Evolutionary conservation across 106 monocot genomes (phyloP), one percentile per base, ranked within the genome.

Genomic region (Ottelia alismoides): DNA sequence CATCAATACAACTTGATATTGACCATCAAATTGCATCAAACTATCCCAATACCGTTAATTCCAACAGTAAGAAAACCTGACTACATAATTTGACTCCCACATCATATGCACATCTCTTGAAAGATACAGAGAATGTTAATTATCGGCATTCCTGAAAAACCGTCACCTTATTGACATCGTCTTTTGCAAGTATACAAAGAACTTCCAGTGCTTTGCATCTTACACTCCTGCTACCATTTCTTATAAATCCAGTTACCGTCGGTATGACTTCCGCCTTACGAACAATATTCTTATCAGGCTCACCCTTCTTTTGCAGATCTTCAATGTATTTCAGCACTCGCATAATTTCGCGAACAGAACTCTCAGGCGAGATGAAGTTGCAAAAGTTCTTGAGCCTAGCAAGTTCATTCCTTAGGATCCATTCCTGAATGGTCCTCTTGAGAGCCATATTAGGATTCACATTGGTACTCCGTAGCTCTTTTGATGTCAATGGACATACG

Each of bases 381-480:
- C 31, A 22, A 23, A 50, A 20, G 28, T 24, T 10, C 19, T 51
- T 31, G 4, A 62, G 50, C 28, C 20, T 19, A 22, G 49, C 31
- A 24, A 29, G 30, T 31, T 62, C 62, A 30, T 51, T 62, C 23
- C 62, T 62, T 12, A n/a, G 50, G 10, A 1, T 62, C 62, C 62
- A 62, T 22, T 62, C 50, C 10, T 62, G 30, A n/a, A 51, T 62
- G 26, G 31, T 89, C 45, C 73, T 82, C 43, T 76, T 28, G 14
- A 98, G 68, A 54, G 89, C 85, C 20, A 85, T 82, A 50, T 90
- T 90, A 20, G 89, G 85, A 54, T 77, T 98, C 30, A 98, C 65
- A 19, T 71, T 72, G 47, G 72, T 68, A 30, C 35, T 85, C 18
- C 24, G 69, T 22, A 98, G 60, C 28, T 79, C 79, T 67, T 72